Base-by-base conservation (phyloP, 352 stramenopile genomes). In the Globisporangium okanoganense region DNA sequence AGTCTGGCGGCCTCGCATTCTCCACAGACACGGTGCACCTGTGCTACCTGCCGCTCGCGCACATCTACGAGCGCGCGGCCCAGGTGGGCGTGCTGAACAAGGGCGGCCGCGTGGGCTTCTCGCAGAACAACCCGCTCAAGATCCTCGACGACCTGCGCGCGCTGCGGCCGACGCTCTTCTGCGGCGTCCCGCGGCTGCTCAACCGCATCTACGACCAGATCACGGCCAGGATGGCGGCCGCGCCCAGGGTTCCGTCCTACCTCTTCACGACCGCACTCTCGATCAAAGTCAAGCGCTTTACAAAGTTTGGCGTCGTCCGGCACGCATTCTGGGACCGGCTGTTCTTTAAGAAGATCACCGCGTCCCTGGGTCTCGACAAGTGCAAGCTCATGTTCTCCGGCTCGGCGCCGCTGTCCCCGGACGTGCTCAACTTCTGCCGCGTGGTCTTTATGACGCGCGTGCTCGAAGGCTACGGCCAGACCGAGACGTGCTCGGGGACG, bases 201-300 rank as follows among this genome's bases (percentile, higher is more conserved):
- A 98, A 99, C 66, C 96, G 97, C 58, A 96, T 99, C 44, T 90
- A 99, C 75, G 95, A 99, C 78, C 96, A 96, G 31, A 81, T 98
- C 61, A 89, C 87, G 60, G 68, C 74, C 27, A 85, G 83, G 47
- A 87, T 92, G 59, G 61, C 68, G 3, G 35, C 85, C 78, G 41
- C 92, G 29, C 79, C 72, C 48, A 87, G 78, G 25, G 61, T 97
- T 18, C 63, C 67, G 8, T 75, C 86, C n/a, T 98, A 71, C 90
- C 87, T 81, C 83, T 98, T 74, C 79, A 96, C 70, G 65, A 96
- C 76, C 83, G 97, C 65, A 62, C 58, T 85, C 20, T 56, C 56
- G 5, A 54, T 65, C 47, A 88, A 90, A 50, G 48, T 81, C 18
- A 66, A 65, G 14, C 80, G 79, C 1, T 53, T 90, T 5, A 94